Evolutionary conservation across 495 filamentous ascomycete species (phyloP), one percentile per base, ranked within the genome.

Genomic region (Xylaria flabelliformis): DNA sequence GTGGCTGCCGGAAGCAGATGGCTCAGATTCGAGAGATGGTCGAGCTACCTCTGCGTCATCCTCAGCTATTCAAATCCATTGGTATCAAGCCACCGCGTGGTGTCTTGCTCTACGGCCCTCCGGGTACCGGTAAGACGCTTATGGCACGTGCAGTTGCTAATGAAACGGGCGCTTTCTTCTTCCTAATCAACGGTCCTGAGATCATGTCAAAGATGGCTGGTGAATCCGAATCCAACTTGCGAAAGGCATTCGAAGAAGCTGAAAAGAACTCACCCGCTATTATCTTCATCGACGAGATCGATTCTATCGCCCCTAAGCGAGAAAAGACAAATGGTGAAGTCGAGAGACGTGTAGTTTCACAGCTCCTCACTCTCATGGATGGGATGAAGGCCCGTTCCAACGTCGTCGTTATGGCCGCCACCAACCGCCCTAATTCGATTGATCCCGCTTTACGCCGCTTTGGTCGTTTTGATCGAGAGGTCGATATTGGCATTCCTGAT

Each of bases 161-260:
- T 83, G 95, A 99, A 87, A 99, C 95, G 42, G 95, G 95, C 76
- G 94, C 94, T 24, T 99, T 99, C 86, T 99, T 99, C 88, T 99
- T 99, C 90, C 84, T 99, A 42, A 98, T 98, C 89, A 98, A 98
- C 85, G 95, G 94, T 72, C 95, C 95, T 41, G 95, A 98, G 83
- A 97, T 98, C 85, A 98, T 98, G 95, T 97, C 95, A 58, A 98
- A 98, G 89, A 98, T 98, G 95, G 95, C 95, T 44, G 95, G 95
- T 88, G 95, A 98, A 81, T 98, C 95, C 64, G 95, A 98, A 82
- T 97, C 95, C 55, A 99, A 99, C 82, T 83, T 99, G 59, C 91
- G 95, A 75, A 98, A 98, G 85, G 95, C 95, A 15, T 99, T 99
- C 76, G 95, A 99, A 81, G 96, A 99, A 86, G 95, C 95, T 44